Evolutionary conservation across 2,329 filamentous ascomycete species (phyloP).

Genomic region (Laburnicola sp.): DNA sequence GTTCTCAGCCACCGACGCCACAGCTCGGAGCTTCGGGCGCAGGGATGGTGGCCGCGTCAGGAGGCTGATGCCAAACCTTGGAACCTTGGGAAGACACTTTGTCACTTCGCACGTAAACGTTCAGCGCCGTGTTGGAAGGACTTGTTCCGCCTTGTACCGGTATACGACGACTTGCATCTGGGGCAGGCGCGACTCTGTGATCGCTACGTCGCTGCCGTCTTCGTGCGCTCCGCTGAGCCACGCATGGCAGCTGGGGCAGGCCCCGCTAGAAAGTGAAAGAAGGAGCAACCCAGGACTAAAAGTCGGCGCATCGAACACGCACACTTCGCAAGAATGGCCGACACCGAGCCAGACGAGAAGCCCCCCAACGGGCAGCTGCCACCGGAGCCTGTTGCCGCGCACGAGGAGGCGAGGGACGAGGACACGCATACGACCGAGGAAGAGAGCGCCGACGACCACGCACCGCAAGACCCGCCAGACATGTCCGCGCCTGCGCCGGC

Average conservation of each 20-base stretch:
- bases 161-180: too few relatives aligned
- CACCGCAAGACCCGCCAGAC: conserved; percentile 21
- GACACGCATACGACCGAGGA: conserved; percentile 21
- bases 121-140: neutral
- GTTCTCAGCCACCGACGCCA: conserved; percentile 9
- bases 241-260: conserved; percentile 30
- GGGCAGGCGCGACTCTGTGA: conserved; percentile 9
- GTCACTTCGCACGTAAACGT: conserved; percentile 16
- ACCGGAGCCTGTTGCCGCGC: conserved; percentile 14
- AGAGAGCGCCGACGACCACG: conserved; percentile 19
- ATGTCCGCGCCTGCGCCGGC: conserved; percentile 24
- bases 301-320: conserved; percentile 16
- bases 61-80: conserved; percentile 34
- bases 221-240: too few relatives aligned
- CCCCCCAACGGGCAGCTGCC: conserved; percentile 16
- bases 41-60: conserved; percentile 25
- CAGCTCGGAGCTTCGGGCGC: conserved; percentile 12
- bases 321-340: conserved; percentile 37
- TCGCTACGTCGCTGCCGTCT: conserved; percentile 11
- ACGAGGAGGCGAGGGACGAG: conserved; percentile 13
- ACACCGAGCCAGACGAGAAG: conserved; percentile 26
- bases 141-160: neutral
- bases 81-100: too few relatives aligned
- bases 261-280: conserved; percentile 26
- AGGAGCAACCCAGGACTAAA: conserved; percentile 20